A percentile compares a stretch with the other conserved stretches of the same genome.
Evolutionary conservation across 306 rosid genomes (phyloP).

Genomic region (Chamaecrista fasciculata): DNA sequence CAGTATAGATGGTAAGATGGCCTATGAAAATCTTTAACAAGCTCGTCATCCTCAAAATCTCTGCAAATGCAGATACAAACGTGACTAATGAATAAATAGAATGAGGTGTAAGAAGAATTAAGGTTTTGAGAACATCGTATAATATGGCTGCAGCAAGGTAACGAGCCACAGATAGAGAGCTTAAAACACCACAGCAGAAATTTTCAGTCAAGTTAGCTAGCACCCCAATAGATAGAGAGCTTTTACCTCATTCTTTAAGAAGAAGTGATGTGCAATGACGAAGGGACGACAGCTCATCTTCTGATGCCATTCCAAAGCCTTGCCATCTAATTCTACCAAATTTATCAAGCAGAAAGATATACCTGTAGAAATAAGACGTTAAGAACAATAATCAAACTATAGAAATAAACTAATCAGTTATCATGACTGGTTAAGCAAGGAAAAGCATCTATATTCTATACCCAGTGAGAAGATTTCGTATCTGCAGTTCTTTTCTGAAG

Average conservation of each 20-base stretch:
- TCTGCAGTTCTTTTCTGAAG: constrained; percentile 79
- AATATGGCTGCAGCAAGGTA: not conserved
- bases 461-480: constrained; percentile 86
- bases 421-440: constrained; percentile 18
- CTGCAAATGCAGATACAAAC: constrained; percentile 16
- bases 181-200: not conserved
- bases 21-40: constrained; percentile 14
- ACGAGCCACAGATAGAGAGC: no score
- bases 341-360: constrained; percentile 71
- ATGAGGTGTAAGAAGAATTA: no score
- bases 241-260: constrained; percentile 51
- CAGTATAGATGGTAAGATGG: constrained; percentile 3
- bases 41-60: constrained; percentile 13
- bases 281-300: constrained; percentile 72
- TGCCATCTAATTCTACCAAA: constrained; percentile 97
- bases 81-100: not conserved
- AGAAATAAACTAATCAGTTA: not conserved
- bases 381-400: not conserved
- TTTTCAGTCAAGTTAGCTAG: not conserved
- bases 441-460: constrained; percentile 49
- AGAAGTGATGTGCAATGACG: constrained; percentile 60
- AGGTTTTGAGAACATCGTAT: not conserved
- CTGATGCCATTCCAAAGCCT: constrained; percentile 69
- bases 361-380: constrained; percentile 43
- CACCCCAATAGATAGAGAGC: not conserved